Base-by-base conservation (phyloP, 139 green algal species). In the Desmodesmus armatus region DNA sequence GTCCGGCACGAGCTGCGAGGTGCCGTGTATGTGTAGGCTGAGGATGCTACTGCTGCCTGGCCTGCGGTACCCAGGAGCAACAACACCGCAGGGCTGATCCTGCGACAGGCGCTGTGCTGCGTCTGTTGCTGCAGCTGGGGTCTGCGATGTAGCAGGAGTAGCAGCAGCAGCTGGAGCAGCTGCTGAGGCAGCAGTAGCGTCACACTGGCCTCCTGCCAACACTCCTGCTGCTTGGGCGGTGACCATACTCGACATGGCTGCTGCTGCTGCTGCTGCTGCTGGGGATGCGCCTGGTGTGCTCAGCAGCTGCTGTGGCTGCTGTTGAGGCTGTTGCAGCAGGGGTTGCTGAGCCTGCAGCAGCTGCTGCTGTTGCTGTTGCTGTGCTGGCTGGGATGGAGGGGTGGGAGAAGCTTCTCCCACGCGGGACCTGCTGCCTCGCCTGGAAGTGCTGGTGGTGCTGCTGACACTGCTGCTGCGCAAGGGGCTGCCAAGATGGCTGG, bases 21-120 rank as follows among this genome's bases (percentile, higher is more conserved):
- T 55, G 39, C 55, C 55, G 23, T 72, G 76, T 5, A 82, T 55
- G 35, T 7, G 11, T 2, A 82, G 39, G 76, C 76, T 82, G 9
- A 82, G 76, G 5, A 82, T 9, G 37, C 27, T 82, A 55, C 47
- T 44, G 49, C 73, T 53, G 3, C 15, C 23, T 31, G 29, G 5
- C 35, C 67, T 80, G 31, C 23, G 49, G 49, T 80, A 80, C 49
- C 47, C n/a, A 41, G 62, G 27, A 72, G 65, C 65, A 72, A 6
- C 65, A 72, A 35, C 11, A 72, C 13, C 65, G 35, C 9, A 71
- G 29, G 33, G 2, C 21, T 25, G 62, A 4, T 23, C 25, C 44
- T 3, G 37, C 69, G 3, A 31, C 72, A 65, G 44, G 43, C 40
- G 72, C n/a, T 66, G 70, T 43, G 27, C 43, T 79, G 72, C 44